Evolutionary conservation across 2,329 filamentous ascomycete genomes (phyloP).

Genomic region (Ploettnerulaceae sp.): DNA sequence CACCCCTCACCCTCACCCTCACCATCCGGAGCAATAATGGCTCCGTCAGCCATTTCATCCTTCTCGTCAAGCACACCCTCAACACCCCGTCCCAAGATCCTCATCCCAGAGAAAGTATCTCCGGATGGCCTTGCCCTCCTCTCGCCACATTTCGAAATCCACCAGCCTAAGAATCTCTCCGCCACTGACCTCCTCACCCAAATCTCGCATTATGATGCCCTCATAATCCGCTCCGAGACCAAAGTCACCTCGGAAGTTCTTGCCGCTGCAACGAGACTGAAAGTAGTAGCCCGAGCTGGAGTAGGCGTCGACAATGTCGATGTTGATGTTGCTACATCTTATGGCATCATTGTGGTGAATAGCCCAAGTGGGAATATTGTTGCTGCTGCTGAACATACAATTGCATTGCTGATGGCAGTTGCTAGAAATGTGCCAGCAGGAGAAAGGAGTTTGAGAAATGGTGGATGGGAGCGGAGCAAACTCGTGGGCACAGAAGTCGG

Average conservation of each 20-base stretch:
- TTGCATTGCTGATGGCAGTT: conserved; percentile 68
- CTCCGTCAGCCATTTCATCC: conserved; percentile 23
- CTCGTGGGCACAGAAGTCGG: conserved; percentile 75
- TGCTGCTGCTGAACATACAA: conserved; percentile 73
- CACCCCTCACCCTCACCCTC: too few species aligned
- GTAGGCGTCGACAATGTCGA: conserved; percentile 83
- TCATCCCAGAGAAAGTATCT: conserved; percentile 77
- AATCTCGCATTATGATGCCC: conserved; percentile 67
- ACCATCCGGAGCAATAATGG: too few species aligned
- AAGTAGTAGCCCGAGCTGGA: conserved; percentile 74
- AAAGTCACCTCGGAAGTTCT: conserved; percentile 69
- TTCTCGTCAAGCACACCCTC: not conserved
- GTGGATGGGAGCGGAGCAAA: conserved; percentile 69
- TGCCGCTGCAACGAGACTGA: conserved; percentile 60
- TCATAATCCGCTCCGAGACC: conserved; percentile 77
- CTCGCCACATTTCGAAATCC: conserved; percentile 61
- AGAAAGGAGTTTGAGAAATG: conserved; percentile 63
- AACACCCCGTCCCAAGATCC: conserved; percentile 40
- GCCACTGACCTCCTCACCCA: conserved; percentile 59
- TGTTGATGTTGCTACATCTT: conserved; percentile 63
- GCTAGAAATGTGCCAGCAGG: conserved; percentile 70
- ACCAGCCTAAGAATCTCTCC: conserved; percentile 59
- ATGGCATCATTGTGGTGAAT: conserved; percentile 77
- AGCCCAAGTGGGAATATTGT: conserved; percentile 75
- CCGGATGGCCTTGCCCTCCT: conserved; percentile 71